phyloP scores from a whole-genome alignment of 345 rosid genomes.

The Luvunga scandens region DNA sequence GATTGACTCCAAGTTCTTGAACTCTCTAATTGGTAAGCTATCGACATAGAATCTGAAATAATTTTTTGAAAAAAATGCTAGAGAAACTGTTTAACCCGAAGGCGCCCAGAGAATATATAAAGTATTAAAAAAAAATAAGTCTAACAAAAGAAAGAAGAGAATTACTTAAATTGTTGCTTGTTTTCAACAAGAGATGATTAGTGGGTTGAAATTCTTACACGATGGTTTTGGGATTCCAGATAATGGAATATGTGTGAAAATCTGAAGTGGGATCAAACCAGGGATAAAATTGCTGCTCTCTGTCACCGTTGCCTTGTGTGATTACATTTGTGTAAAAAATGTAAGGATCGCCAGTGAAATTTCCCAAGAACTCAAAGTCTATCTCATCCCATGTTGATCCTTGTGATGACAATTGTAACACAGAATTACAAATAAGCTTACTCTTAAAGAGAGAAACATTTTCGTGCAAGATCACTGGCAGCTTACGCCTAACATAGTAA shows the following conservation, averaged over 20 bases:
- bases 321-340: constrained; percentile 67
- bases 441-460: neutral
- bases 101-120: neutral
- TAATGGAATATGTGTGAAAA: constrained; percentile 71
- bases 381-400: constrained; percentile 71
- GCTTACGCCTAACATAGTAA: constrained; percentile 46
- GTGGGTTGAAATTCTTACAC: constrained; percentile 35
- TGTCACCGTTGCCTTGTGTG: constrained; percentile 65
- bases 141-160: too few species aligned
- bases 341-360: constrained; percentile 64
- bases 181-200: neutral
- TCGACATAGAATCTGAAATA: constrained; percentile 52
- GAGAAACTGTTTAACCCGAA: neutral
- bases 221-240: constrained; percentile 60
- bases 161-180: neutral
- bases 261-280: constrained; percentile 79
- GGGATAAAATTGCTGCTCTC: constrained; percentile 73
- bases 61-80: too few species aligned
- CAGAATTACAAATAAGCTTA: neutral
- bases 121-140: too few species aligned
- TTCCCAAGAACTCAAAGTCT: constrained; percentile 77
- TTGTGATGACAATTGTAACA: constrained; percentile 44
- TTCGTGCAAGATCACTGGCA: neutral
- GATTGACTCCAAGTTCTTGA: constrained; percentile 55
- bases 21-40: constrained; percentile 59